Conservation (phyloP, 2,329 filamentous ascomycete species). For the Fusarium haematococcum region DNA sequence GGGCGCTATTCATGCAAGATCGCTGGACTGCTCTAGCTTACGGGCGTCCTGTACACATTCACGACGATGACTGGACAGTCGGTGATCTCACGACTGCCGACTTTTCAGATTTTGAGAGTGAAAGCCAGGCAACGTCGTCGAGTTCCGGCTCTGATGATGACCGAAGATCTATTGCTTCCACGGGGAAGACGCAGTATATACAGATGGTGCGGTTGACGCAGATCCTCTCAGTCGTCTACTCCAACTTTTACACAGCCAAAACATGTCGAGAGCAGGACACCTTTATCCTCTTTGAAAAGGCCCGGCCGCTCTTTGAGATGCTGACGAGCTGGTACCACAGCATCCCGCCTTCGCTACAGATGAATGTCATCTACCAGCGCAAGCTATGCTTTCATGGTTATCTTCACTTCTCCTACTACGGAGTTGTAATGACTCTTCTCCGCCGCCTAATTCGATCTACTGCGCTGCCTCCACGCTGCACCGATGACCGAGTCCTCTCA, state of each 20-base stretch:
- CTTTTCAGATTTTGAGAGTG: slow-evolving; percentile 47
- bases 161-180: slow-evolving; percentile 49
- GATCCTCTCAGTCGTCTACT: slow-evolving; percentile 60
- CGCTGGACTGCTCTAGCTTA: slow-evolving; percentile 59
- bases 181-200: slow-evolving; percentile 56
- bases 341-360: slow-evolving; percentile 58
- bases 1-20: slow-evolving; percentile 72
- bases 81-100: slow-evolving; percentile 45
- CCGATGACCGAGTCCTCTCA: slow-evolving; percentile 44
- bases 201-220: slow-evolving; percentile 60
- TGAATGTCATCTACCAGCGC: slow-evolving; percentile 55
- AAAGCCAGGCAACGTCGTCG: slow-evolving; percentile 27
- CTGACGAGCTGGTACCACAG: slow-evolving; percentile 61
- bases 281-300: slow-evolving; percentile 56
- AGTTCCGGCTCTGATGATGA: slow-evolving; percentile 43
- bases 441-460: slow-evolving; percentile 56
- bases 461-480: slow-evolving; percentile 46
- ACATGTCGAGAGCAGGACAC: slow-evolving; percentile 47
- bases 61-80: slow-evolving; percentile 48
- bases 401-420: slow-evolving; percentile 60
- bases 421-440: slow-evolving; percentile 59
- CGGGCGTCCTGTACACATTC: slow-evolving; percentile 46
- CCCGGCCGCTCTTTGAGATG: slow-evolving; percentile 60
- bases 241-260: slow-evolving; percentile 56
- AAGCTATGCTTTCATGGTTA: slow-evolving; percentile 56